A percentile compares a stretch with the other conserved stretches of the same genome.
Evolutionary conservation across 139 green algal genomes (phyloP).

Genomic region (Asterochloris erici): DNA sequence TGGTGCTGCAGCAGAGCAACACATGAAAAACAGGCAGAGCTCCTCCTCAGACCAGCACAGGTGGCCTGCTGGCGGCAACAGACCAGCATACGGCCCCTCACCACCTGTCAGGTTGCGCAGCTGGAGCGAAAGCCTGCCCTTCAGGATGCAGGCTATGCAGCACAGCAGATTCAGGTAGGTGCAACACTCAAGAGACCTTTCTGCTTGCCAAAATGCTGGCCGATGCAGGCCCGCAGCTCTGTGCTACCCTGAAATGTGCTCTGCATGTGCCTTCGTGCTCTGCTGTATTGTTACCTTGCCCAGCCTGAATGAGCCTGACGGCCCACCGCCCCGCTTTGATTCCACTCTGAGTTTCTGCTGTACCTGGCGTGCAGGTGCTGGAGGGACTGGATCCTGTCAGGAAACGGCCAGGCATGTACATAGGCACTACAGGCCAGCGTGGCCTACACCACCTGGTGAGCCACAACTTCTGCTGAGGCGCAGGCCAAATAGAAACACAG

Average conservation of each 20-base stretch:
- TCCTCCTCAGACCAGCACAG: too few species aligned
- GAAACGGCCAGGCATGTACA: conserved; percentile 99
- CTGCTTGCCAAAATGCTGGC: too few species aligned
- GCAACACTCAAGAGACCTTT: too few species aligned
- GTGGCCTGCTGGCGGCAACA: too few species aligned
- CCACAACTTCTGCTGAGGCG: background rate
- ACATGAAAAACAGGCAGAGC: too few species aligned
- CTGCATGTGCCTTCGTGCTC: too few species aligned
- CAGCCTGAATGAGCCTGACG: background rate
- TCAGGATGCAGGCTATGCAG: conserved; percentile 15
- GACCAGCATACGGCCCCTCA: too few species aligned
- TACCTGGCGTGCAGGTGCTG: conserved; percentile 68
- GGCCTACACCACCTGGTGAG: conserved; percentile 91
- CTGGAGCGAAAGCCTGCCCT: too few species aligned
- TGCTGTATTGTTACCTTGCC: background rate
- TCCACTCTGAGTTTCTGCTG: background rate
- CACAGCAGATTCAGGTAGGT: conserved; percentile 18
- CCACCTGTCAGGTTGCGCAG: too few species aligned
- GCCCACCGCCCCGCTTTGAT: background rate
- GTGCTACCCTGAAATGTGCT: too few species aligned
- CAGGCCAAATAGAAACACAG: background rate
- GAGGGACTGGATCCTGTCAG: conserved; percentile 97
- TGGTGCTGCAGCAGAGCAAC: too few species aligned
- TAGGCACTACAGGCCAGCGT: conserved; percentile 86
- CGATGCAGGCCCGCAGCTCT: too few species aligned